These are phyloP conservation scores for Saccharomyces paradoxus DNA, from an alignment of 805 yeast species.

Conservation along the genomic window DNA sequence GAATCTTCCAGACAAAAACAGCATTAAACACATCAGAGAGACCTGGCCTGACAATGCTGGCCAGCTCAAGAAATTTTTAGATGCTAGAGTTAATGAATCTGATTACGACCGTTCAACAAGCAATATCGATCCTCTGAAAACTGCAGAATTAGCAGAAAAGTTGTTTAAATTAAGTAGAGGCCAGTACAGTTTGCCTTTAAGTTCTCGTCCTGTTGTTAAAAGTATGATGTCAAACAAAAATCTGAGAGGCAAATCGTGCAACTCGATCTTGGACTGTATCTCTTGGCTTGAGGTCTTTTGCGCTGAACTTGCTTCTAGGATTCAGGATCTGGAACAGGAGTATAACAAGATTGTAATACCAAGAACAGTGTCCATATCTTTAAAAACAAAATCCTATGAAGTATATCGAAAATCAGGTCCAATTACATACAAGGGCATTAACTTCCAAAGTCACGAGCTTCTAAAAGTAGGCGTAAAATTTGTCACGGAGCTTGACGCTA, in stretches of 20 bases:
- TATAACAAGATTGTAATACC: slow-evolving; percentile 35
- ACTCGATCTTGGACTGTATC: slow-evolving; percentile 44
- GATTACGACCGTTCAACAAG: slow-evolving; percentile 4
- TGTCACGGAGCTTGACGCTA: slow-evolving; percentile 34
- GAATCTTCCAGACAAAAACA: slow-evolving; percentile 40
- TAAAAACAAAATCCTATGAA: slow-evolving; percentile 25
- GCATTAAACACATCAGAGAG: slow-evolving; percentile 46
- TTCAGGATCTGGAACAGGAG: slow-evolving; percentile 67
- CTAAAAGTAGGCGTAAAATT: slow-evolving; percentile 33
- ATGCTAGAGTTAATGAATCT: slow-evolving; percentile 6
- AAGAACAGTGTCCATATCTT: slow-evolving; percentile 36
- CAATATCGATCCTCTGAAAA: slow-evolving; percentile 35
- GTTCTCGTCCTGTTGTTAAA: slow-evolving; percentile 54
- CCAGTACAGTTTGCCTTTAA: slow-evolving; percentile 43
- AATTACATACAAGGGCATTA: slow-evolving; percentile 7
- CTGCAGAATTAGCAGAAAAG: slow-evolving; percentile 41
- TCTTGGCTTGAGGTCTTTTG: slow-evolving; percentile 80
- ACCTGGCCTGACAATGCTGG: slow-evolving; percentile 37
- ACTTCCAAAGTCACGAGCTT: slow-evolving; percentile 19
- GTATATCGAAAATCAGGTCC: slow-evolving; percentile 19
- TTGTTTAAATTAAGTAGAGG: slow-evolving; percentile 64
- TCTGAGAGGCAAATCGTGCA: slow-evolving; percentile 51
- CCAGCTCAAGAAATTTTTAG: slow-evolving; percentile 18
- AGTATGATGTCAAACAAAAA: slow-evolving; percentile 88
- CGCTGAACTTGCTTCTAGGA: slow-evolving; percentile 65